These are phyloP conservation scores for Fusarium begoniae DNA, from an alignment of 2,329 filamentous ascomycete genomes.

Conservation along the genomic window DNA sequence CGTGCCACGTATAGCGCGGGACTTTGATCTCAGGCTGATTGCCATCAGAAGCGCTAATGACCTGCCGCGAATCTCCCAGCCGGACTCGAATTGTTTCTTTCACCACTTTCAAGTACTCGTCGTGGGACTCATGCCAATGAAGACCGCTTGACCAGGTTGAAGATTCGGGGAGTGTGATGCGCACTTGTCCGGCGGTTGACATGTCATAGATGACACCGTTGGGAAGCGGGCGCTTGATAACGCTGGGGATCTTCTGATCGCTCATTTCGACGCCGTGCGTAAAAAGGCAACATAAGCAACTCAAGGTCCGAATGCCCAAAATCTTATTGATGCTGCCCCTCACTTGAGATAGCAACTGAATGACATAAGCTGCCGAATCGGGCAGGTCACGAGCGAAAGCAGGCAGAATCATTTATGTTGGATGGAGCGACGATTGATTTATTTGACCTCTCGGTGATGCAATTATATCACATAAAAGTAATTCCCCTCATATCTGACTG, in stretches of 20 bases:
- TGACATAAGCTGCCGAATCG: neutral
- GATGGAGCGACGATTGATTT: neutral
- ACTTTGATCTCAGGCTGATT: constrained; percentile 47
- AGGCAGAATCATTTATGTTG: no score
- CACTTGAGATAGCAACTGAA: neutral
- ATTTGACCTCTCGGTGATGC: neutral
- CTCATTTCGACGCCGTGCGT: rapidly evolving
- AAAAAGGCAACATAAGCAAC: no score
- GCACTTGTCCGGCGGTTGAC: constrained; percentile 48
- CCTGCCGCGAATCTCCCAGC: constrained; percentile 20
- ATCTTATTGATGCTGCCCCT: neutral
- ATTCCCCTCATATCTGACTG: no score
- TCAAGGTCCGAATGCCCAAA: neutral
- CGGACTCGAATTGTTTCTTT: constrained; percentile 47
- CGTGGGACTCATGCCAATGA: constrained; percentile 60
- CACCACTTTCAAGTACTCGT: constrained; percentile 56
- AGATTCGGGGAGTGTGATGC: constrained; percentile 52
- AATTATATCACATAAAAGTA: no score
- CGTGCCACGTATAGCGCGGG: constrained; percentile 51
- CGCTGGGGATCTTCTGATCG: rapidly evolving
- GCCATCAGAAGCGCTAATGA: constrained; percentile 28
- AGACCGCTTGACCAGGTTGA: constrained; percentile 59
- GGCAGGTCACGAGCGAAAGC: neutral
- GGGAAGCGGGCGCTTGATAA: constrained; percentile 25
- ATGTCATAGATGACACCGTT: constrained; percentile 47